Evolutionary conservation across 2,329 filamentous ascomycete genomes (phyloP).

Genomic region (Neofusicoccum laricinum): DNA sequence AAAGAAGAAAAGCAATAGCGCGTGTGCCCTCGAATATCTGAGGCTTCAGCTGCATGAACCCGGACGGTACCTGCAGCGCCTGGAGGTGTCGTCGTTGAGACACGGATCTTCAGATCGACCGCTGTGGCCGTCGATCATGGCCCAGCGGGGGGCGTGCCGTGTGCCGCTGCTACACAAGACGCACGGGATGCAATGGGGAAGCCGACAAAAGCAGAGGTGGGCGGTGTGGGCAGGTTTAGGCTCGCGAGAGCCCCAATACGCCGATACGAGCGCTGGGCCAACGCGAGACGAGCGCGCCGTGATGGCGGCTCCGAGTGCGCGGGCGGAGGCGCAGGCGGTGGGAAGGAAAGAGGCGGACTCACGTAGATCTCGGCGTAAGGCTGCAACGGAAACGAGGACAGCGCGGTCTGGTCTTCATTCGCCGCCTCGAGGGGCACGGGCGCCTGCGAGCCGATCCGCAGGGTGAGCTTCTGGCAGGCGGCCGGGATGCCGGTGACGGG

Average conservation of each 20-base stretch:
- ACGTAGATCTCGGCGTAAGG: constrained; percentile 79
- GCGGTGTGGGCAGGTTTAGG: neutral
- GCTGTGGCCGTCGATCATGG: neutral
- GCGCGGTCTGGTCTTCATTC: constrained; percentile 68
- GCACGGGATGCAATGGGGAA: neutral
- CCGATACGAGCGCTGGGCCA: constrained; percentile 24
- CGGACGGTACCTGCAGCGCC: neutral
- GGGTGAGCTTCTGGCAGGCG: constrained; percentile 68
- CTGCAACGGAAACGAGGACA: constrained; percentile 64
- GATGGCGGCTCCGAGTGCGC: neutral
- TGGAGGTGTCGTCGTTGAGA: neutral
- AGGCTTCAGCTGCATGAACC: neutral
- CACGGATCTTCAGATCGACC: constrained; percentile 3
- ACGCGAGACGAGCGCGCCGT: too few relatives aligned
- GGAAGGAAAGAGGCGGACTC: constrained; percentile 44
- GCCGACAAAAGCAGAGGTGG: neutral
- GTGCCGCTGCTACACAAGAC: neutral
- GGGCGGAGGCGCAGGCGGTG: constrained; percentile 14
- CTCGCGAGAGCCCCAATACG: neutral
- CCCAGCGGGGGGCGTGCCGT: neutral
- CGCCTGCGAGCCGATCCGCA: constrained; percentile 64
- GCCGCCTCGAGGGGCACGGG: constrained; percentile 64
- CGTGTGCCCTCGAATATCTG: neutral
- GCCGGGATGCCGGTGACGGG: constrained; percentile 90
- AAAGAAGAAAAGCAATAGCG: neutral